Conservation (phyloP, 164 flowering plant species). For the Annona squamosa region DNA sequence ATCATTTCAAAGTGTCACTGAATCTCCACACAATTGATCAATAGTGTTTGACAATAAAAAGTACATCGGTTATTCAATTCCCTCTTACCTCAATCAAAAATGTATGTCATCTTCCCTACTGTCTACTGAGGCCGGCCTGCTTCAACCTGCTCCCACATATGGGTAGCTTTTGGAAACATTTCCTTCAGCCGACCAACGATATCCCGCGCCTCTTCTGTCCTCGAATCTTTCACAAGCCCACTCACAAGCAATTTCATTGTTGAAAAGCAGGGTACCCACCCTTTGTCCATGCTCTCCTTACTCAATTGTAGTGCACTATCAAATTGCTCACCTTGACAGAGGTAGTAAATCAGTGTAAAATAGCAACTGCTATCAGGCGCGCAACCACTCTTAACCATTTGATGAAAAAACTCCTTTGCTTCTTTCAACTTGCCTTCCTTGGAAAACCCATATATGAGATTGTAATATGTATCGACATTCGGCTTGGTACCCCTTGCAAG, state of each 20-base stretch:
- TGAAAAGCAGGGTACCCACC: conserved; percentile 63
- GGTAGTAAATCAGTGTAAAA: conserved; percentile 46
- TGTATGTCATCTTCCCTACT: conserved; percentile 10
- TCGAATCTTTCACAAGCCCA: conserved; percentile 55
- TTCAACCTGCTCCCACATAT: conserved; percentile 65
- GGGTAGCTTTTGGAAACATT: conserved; percentile 42
- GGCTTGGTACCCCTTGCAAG: conserved; percentile 48
- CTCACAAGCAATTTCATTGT: conserved; percentile 65
- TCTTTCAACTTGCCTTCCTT: conserved; percentile 64
- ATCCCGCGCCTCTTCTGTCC: conserved; percentile 56
- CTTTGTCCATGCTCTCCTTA: conserved; percentile 48
- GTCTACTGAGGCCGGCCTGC: conserved; percentile 40
- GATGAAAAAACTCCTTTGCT: conserved; percentile 48
- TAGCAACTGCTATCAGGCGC: conserved; percentile 48
- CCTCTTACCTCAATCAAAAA: not conserved
- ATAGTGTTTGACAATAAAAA: not conserved
- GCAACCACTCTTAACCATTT: conserved; percentile 42
- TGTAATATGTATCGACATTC: conserved; percentile 42
- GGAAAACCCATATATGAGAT: conserved; percentile 71
- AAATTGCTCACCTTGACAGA: conserved; percentile 55
- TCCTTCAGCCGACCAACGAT: conserved; percentile 46
- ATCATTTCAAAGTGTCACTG: too few relatives aligned
- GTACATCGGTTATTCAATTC: not conserved
- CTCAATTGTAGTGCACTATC: conserved; percentile 45
- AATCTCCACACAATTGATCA: not conserved